Percentiles rank a stretch among this genome's conserved stretches.
These are phyloP conservation scores for Cryptococcus depauperatus DNA, from an alignment of 1,284 basidiomycete genomes.

Conservation along the genomic window DNA sequence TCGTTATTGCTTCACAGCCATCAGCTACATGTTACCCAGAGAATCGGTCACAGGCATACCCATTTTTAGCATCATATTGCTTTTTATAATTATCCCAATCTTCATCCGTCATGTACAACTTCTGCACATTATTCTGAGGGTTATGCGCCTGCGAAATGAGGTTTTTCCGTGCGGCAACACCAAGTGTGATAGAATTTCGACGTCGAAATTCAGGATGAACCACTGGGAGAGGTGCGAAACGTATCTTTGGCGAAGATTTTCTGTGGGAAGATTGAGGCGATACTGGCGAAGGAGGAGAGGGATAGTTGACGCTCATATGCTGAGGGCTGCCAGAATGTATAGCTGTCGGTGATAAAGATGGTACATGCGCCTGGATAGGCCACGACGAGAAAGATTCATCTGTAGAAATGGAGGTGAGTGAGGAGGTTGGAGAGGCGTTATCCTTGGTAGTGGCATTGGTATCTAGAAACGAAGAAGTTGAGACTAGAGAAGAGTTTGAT, in stretches of 20 bases:
- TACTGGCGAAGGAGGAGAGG: background rate
- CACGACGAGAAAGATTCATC: background rate
- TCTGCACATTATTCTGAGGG: constrained; percentile 8
- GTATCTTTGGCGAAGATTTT: constrained; percentile 14
- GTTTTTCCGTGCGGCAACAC: constrained; percentile 36
- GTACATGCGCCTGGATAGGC: background rate
- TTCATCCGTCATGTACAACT: constrained; percentile 38
- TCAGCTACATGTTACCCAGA: background rate
- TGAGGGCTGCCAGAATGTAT: background rate
- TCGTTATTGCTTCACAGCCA: constrained; percentile 11
- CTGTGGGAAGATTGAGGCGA: constrained; percentile 3
- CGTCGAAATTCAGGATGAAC: constrained; percentile 37
- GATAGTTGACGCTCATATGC: background rate
- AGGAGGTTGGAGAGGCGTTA: background rate
- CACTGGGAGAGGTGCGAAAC: constrained; percentile 31
- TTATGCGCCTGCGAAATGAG: constrained; percentile 22
- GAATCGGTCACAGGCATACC: constrained; percentile 9
- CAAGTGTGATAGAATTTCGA: constrained; percentile 39
- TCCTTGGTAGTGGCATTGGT: constrained; percentile 2
- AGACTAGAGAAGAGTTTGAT: constrained; percentile 3
- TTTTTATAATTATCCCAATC: constrained; percentile 42
- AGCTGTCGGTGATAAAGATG: background rate
- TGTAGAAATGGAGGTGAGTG: background rate
- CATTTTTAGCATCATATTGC: constrained; percentile 20
- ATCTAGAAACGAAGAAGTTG: background rate